Base-by-base conservation (phyloP, 2,329 filamentous ascomycete species). In the Lasiodiplodia gonubiensis region DNA sequence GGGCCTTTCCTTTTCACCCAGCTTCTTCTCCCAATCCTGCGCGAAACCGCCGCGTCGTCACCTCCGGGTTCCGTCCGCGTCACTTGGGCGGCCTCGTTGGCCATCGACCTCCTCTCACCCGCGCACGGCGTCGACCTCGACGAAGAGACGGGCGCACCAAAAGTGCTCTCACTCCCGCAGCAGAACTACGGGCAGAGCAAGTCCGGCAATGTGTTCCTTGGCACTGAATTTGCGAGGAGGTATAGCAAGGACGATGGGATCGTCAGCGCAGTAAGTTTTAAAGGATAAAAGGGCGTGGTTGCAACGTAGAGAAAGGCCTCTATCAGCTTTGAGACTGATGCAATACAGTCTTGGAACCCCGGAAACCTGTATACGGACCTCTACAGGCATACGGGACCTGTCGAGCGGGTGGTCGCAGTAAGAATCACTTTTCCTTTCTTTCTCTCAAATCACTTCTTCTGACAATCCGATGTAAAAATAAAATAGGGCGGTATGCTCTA, bases 1-100 rank as follows among this genome's bases (percentile, higher is more conserved):
- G 81, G 75, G 0, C 78, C 78, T 1, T 80, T 77, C 54, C 74
- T 82, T 1, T 78, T 83, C 54, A 81, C 77, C 0, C 72, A 80
- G 66, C 68, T 79, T 0, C 72, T 83, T 1, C 72, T 75, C 0
- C 80, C 81, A 0, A 33, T 78, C 6, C 72, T 83, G 2, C 46
- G 69, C 1, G 59, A 72, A 16, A 78, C 80, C 0, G 80, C 77
- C 0, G 67, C 69, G 39, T 59, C 57, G 3, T 70, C 71, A 2
- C 67, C 70, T 11, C 27, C 68, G 14, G 73, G 71, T n/a, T 71
- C 70, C 16, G 77, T 80, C 6, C 73, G 80, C 10, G 76, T 82
- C 0, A 69, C 79, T 1, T 82, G 78, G 77, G 69, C 72, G 7
- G 65, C 70, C 2, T 74, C 73, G 14, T 64, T 71, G 8, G 69